Percentiles rank a stretch among this genome's conserved stretches.
phyloP scores from a whole-genome alignment of 352 stramenopile genomes.

The Phytophthora cryptogea region DNA sequence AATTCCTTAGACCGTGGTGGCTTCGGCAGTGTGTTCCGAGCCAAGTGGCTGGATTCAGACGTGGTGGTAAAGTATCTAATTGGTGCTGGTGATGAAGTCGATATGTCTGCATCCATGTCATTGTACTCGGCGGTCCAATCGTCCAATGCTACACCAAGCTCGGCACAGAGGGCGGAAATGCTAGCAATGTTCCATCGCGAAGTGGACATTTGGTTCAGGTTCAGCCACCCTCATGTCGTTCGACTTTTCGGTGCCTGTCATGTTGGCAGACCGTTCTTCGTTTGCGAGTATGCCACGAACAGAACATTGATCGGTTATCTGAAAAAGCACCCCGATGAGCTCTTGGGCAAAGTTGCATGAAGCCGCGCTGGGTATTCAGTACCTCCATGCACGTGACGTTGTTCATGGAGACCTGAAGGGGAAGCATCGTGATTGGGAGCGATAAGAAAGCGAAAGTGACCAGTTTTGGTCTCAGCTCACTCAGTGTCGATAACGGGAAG shows the following conservation, averaged over 20 bases:
- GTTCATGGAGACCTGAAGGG: neutral
- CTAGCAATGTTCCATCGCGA: conserved; percentile 9
- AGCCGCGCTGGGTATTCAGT: conserved; percentile 4
- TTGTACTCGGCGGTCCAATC: neutral
- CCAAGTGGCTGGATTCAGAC: conserved; percentile 6
- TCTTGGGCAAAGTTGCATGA: conserved; percentile 3
- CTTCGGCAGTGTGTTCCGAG: conserved; percentile 11
- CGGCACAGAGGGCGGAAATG: neutral
- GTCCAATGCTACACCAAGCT: neutral
- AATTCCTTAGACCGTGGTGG: conserved; percentile 2
- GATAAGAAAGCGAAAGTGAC: no score
- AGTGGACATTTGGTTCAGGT: neutral
- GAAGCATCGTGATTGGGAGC: no score
- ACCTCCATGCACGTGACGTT: neutral
- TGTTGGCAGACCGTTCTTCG: no score
- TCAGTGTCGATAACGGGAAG: neutral
- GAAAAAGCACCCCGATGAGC: neutral
- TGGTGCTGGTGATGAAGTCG: neutral
- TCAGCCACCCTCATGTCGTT: no score
- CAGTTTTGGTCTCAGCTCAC: neutral
- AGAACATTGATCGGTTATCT: conserved; percentile 14
- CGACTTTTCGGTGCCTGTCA: no score
- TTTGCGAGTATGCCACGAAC: conserved; percentile 13
- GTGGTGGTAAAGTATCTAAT: conserved; percentile 8
- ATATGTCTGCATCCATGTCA: neutral